Evolutionary conservation across 768 basidiomycete species (phyloP).

Genomic region (Boletus rubroflammeus): DNA sequence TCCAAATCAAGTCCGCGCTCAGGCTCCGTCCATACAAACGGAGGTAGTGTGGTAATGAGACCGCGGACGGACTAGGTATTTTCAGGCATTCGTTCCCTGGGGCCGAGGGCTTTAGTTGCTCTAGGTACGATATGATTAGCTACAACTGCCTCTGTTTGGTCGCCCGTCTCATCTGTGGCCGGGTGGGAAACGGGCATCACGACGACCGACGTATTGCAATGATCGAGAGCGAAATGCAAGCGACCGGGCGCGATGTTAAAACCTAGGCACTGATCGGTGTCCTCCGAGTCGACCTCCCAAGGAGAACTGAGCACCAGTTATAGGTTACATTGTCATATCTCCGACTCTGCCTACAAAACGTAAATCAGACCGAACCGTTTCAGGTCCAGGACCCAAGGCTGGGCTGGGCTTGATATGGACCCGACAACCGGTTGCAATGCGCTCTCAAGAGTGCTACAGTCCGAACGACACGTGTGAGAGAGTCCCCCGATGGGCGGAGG

Average conservation of each 20-base stretch:
- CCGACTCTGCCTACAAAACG: conserved; percentile 9
- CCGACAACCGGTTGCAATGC: not conserved
- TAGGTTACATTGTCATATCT: not conserved
- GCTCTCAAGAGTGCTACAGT: not conserved
- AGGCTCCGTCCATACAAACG: conserved; percentile 12
- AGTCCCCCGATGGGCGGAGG: not conserved
- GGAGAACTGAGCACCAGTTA: not conserved
- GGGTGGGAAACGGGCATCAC: conserved; percentile 9
- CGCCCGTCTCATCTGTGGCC: not conserved
- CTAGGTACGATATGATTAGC: conserved; percentile 15
- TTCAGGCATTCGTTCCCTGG: conserved; percentile 18
- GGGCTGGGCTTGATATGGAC: not conserved
- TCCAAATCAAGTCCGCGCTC: conserved; percentile 3
- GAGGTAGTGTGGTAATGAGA: conserved; percentile 25
- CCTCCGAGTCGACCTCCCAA: not conserved
- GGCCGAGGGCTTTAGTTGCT: conserved; percentile 22
- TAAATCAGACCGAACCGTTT: conserved; percentile 18
- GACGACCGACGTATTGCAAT: not conserved
- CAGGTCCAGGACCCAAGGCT: not conserved
- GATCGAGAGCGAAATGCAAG: not conserved
- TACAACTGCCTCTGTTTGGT: not conserved
- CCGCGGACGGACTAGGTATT: conserved; percentile 14
- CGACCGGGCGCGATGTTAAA: not conserved
- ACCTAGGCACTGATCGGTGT: not conserved
- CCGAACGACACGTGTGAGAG: not conserved